Evolutionary conservation across 2,329 filamentous ascomycete species (phyloP), one percentile per base, ranked within the genome.

Genomic region (Cordyceps farinosa): DNA sequence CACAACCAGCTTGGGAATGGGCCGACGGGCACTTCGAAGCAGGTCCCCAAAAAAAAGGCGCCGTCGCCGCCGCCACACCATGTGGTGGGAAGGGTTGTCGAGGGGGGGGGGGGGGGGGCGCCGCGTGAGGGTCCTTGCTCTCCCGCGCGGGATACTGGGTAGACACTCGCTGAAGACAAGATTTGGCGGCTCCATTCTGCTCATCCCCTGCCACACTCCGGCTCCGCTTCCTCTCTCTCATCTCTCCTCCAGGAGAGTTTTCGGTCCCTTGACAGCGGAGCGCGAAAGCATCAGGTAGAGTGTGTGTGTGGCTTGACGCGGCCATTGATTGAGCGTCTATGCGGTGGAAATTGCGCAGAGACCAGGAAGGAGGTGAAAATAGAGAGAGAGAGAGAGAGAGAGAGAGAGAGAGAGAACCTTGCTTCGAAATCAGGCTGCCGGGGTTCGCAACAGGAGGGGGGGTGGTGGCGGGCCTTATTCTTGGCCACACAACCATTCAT

Each of bases 391-490:
- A 9, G 9, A 38, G 36, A 32, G 27, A 51, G 34, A 60, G 8
- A 4, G 9, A 52, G 34, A 42, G 3, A 9, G 9, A 38, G 36
- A 32, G 27, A 51, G 34, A 60, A 27, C 13, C 15, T 22, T 32
- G 47, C n/a, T 60, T 27, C 36, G 27, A 44, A 55, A 60, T 61
- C 58, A 61, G 58, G 58, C 58, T 53, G 58, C 58, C 58, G 48
- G 58, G 58, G 58, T 61, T 61, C 40, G 48, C 58, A 60, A 38
- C 8, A 3, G 40, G 42, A 30, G 54, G 30, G 29, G 50, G 29
- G 53, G 6, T 9, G 30, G 42, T 27, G n/a, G 44, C 22, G 32
- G 55, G 53, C 57, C 47, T 29, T 60, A 15, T 22, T 57, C 30
- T 57, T 57, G 40, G 29, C 30, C 29, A 42, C 56, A 59, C 9